Percentiles rank a stretch among this genome's conserved stretches.
Evolutionary conservation across 441 rosid genomes (phyloP).

Genomic region (Aquilaria agallochum): DNA sequence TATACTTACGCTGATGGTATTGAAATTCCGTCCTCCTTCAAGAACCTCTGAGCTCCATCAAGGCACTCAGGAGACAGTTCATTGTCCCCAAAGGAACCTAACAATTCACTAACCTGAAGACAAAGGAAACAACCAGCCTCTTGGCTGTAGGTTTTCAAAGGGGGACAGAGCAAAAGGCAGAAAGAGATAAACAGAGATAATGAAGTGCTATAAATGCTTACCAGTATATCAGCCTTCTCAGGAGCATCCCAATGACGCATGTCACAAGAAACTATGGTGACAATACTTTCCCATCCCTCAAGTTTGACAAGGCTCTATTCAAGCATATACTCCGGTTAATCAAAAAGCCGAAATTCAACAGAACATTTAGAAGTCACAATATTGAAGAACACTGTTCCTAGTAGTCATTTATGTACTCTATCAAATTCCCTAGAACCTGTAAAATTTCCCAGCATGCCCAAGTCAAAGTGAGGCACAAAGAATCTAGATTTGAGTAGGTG

Average conservation of each 20-base stretch:
- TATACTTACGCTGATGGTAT: constrained; percentile 92
- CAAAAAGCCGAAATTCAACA: constrained; percentile 11
- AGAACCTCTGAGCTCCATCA: constrained; percentile 96
- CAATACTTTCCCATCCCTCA: constrained; percentile 89
- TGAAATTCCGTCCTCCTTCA: constrained; percentile 92
- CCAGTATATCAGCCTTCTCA: constrained; percentile 96
- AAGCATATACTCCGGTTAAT: constrained; percentile 16
- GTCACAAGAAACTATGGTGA: constrained; percentile 89
- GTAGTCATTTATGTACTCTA: constrained; percentile 9
- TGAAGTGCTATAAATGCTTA: constrained; percentile 19
- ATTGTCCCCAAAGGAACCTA: constrained; percentile 99
- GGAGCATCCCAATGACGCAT: constrained; percentile 96
- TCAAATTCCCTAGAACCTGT: background rate
- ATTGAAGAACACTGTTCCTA: constrained; percentile 5
- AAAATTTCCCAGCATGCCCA: background rate
- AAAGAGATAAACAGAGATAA: constrained; percentile 6
- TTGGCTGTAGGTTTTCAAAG: no score
- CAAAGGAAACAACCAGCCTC: constrained; percentile 6
- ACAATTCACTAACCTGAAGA: constrained; percentile 88
- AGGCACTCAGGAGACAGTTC: constrained; percentile 99
- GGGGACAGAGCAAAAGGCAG: background rate
- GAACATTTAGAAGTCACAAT: constrained; percentile 7
- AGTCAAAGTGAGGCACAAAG: no score
- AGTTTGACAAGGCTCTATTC: constrained; percentile 84
- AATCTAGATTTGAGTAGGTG: no score